These are phyloP conservation scores for Cyberlindnera xylosilytica DNA, from an alignment of 805 yeast species.

Conservation along the genomic window DNA sequence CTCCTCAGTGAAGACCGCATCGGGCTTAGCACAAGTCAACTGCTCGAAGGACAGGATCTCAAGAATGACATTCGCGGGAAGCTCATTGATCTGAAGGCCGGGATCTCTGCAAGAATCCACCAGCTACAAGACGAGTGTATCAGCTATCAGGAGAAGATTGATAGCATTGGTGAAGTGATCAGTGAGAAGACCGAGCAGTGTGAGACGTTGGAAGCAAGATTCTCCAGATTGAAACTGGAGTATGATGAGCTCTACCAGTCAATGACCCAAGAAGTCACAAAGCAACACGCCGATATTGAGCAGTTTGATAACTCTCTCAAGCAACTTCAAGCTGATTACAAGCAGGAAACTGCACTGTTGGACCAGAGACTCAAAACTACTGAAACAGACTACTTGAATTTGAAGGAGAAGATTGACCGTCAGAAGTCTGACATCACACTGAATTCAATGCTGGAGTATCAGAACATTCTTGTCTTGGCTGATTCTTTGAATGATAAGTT, in stretches of 20 bases:
- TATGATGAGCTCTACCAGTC: slow-evolving; percentile 56
- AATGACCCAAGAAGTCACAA: slow-evolving; percentile 48
- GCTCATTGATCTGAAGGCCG: slow-evolving; percentile 43
- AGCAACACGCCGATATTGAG: slow-evolving; percentile 63
- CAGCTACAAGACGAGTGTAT: slow-evolving; percentile 54
- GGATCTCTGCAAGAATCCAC: slow-evolving; percentile 43
- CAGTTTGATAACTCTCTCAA: slow-evolving; percentile 57
- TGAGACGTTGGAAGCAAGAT: slow-evolving; percentile 55
- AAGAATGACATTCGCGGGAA: slow-evolving; percentile 33
- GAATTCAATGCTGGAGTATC: too few relatives aligned
- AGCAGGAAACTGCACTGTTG: slow-evolving; percentile 48
- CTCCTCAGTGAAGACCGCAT: slow-evolving; percentile 39
- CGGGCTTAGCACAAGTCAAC: slow-evolving; percentile 43
- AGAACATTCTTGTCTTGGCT: too few relatives aligned
- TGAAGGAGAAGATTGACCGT: too few relatives aligned
- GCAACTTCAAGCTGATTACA: slow-evolving; percentile 43
- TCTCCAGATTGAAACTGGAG: slow-evolving; percentile 47
- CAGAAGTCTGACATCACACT: too few relatives aligned
- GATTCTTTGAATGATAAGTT: too few relatives aligned
- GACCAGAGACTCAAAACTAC: slow-evolving; percentile 48
- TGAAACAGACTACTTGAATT: slow-evolving; percentile 50
- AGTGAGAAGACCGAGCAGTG: slow-evolving; percentile 53
- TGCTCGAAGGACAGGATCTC: slow-evolving; percentile 38
- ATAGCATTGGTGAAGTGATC: slow-evolving; percentile 51
- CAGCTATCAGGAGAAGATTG: slow-evolving; percentile 55